Evolutionary conservation across 768 basidiomycete genomes (phyloP), one percentile per base, ranked within the genome.

Genomic region (Mycena belliarum): DNA sequence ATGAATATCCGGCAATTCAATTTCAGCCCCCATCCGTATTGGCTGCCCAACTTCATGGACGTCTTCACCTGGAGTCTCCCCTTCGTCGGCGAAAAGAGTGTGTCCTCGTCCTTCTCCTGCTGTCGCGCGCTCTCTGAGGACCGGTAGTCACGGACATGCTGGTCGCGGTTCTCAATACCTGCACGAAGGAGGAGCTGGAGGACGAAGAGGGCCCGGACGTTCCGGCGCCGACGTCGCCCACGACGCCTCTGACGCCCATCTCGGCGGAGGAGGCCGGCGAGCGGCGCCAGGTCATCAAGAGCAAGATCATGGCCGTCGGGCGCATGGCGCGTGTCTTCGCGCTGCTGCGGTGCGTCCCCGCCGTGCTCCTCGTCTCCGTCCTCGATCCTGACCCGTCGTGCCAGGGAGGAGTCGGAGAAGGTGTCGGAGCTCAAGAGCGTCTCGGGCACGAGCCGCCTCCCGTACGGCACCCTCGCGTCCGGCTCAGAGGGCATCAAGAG

Each of bases 21-120:
- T 74, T 94, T 88, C 71, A 91, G 88, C 4, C 95, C 95, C 16
- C 95, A 97, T 64, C 89, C 89, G 14, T 98, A 98, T 72, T 98
- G 96, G 96, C 77, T 99, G 55, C 97, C 97, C 3, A 99, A 99
- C 74, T 99, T 99, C 68, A 98, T 98, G 95, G 96, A 98, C 66
- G 95, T 95, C 21, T 99, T 99, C 69, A 98, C 97, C 0, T 99
- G 97, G 97, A 92, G 89, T 76, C 73, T 99, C 59, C 97, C 97
- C 0, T 98, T 98, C 68, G 97, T 99, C 5, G 97, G 95, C 60
- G 91, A 95, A 73, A 98, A 99, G 76, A 98, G 96, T 93, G 66
- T 60, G 84, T 56, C 8, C 46, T 32, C 23, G 12, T 77, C 20
- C 41, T 35, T 32, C 52, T 20, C 41, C 37, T 12, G 12, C 32